Conservation (phyloP, 2,329 filamentous ascomycete species). For the Aureobasidium namibiae region DNA sequence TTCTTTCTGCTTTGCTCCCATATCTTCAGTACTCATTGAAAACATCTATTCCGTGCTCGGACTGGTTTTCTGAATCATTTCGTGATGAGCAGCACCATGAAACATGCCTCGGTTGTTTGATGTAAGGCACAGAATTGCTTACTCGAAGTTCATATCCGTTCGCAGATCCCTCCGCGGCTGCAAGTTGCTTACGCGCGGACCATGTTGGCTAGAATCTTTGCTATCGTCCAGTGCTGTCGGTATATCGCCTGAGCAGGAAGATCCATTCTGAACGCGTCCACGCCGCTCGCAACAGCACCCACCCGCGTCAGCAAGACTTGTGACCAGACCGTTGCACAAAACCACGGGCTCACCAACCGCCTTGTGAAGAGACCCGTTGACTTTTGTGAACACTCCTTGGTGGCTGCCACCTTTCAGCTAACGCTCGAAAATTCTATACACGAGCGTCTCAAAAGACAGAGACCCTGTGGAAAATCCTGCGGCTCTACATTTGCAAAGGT, state of each 20-base stretch:
- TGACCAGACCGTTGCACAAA: background rate
- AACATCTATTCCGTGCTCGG: background rate
- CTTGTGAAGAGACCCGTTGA: background rate
- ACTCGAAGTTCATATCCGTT: background rate
- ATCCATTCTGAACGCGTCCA: no score
- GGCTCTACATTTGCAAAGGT: slow-evolving; percentile 4
- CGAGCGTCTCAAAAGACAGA: background rate
- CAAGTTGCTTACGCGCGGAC: background rate
- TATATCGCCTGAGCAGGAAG: no score
- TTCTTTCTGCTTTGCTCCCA: background rate
- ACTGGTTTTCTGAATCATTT: background rate
- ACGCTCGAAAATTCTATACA: background rate
- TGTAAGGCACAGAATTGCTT: background rate
- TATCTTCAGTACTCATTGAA: background rate
- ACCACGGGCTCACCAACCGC: background rate
- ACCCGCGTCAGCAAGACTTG: slow-evolving; percentile 2
- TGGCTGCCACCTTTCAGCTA: background rate
- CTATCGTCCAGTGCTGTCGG: background rate
- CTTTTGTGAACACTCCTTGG: background rate
- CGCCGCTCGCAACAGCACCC: no score
- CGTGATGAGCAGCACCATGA: background rate
- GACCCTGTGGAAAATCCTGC: background rate
- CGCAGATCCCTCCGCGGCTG: background rate
- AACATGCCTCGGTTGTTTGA: background rate
- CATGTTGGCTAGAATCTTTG: background rate